phyloP scores from a whole-genome alignment of 2,329 filamentous ascomycete species.

The Trichoderma sp. region DNA sequence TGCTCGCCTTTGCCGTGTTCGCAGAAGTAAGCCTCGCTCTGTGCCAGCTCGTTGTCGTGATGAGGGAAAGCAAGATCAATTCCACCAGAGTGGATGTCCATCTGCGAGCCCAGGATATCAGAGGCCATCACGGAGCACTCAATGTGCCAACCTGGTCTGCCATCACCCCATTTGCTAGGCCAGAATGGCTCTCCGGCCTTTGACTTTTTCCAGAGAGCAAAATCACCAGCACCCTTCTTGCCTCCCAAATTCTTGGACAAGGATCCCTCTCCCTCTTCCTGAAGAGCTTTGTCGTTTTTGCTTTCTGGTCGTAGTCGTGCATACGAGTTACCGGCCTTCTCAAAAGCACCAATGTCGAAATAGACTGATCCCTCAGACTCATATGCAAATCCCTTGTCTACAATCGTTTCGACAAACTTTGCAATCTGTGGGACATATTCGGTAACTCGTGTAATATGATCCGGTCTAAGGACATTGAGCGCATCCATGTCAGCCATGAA shows the following conservation, averaged over 20 bases:
- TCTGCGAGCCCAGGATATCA: slow-evolving; percentile 77
- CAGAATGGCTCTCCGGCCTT: slow-evolving; percentile 92
- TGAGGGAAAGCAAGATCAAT: slow-evolving; percentile 91
- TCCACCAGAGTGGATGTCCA: slow-evolving; percentile 93
- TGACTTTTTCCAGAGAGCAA: slow-evolving; percentile 91
- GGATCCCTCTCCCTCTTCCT: slow-evolving; percentile 88
- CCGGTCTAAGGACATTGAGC: slow-evolving; percentile 81
- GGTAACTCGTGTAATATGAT: slow-evolving; percentile 85
- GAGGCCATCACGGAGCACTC: slow-evolving; percentile 97
- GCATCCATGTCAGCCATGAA: slow-evolving; percentile 88
- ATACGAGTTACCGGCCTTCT: slow-evolving; percentile 82
- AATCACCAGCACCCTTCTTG: slow-evolving; percentile 81
- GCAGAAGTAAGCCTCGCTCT: slow-evolving; percentile 84
- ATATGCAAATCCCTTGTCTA: slow-evolving; percentile 86
- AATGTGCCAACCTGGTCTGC: slow-evolving; percentile 94
- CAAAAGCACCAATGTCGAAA: slow-evolving; percentile 88
- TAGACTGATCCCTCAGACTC: slow-evolving; percentile 84
- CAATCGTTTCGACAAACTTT: slow-evolving; percentile 78
- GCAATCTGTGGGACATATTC: slow-evolving; percentile 90
- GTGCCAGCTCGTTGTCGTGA: slow-evolving; percentile 89
- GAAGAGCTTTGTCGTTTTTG: slow-evolving; percentile 77
- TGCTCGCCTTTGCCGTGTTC: slow-evolving; percentile 55
- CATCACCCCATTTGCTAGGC: slow-evolving; percentile 84
- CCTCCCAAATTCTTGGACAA: slow-evolving; percentile 63
- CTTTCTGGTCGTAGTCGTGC: slow-evolving; percentile 85